Evolutionary conservation across 2,329 filamentous ascomycete genomes (phyloP).

Genomic region (Westerdykella ornata): DNA sequence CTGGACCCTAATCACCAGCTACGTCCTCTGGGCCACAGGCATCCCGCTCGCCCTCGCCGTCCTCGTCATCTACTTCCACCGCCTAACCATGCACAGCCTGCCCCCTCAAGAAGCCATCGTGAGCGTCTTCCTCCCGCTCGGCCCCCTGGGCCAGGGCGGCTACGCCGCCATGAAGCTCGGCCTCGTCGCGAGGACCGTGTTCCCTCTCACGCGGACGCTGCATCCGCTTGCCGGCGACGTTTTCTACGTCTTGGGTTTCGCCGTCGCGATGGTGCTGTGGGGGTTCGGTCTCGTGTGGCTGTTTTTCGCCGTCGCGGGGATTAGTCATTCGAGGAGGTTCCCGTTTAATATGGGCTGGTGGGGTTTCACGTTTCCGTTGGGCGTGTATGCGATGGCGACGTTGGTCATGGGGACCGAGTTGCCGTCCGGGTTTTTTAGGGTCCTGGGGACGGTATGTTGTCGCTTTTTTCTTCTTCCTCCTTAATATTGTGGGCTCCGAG

Average conservation of each 20-base stretch:
- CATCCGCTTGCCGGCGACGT: conserved; percentile 45
- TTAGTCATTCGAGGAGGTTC: conserved; percentile 40
- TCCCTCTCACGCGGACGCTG: conserved; percentile 36
- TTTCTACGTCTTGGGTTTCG: conserved; percentile 53
- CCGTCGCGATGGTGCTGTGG: conserved; percentile 49
- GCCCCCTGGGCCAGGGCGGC: conserved; percentile 59
- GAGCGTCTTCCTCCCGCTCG: conserved; percentile 59
- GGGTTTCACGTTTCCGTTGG: conserved; percentile 54
- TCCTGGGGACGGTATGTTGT: conserved; percentile 48
- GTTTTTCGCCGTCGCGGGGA: conserved; percentile 46
- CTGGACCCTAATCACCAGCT: conserved; percentile 56
- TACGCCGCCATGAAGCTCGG: conserved; percentile 51
- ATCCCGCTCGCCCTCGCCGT: conserved; percentile 54
- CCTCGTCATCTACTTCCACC: conserved; percentile 62
- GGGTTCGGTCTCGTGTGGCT: conserved; percentile 51
- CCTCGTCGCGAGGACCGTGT: conserved; percentile 39
- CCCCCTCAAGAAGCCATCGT: conserved; percentile 61
- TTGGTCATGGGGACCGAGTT: conserved; percentile 46
- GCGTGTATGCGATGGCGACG: conserved; percentile 42
- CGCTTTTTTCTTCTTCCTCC: too few relatives aligned
- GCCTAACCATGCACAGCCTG: conserved; percentile 59
- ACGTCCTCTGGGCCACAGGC: conserved; percentile 62
- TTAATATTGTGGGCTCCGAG: too few relatives aligned
- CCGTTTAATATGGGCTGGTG: conserved; percentile 59
- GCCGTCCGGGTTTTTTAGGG: conserved; percentile 49